Percentiles rank a stretch among this genome's conserved stretches.
phyloP scores from a whole-genome alignment of 805 yeast species.

The Sugiyamaella marilandica region DNA sequence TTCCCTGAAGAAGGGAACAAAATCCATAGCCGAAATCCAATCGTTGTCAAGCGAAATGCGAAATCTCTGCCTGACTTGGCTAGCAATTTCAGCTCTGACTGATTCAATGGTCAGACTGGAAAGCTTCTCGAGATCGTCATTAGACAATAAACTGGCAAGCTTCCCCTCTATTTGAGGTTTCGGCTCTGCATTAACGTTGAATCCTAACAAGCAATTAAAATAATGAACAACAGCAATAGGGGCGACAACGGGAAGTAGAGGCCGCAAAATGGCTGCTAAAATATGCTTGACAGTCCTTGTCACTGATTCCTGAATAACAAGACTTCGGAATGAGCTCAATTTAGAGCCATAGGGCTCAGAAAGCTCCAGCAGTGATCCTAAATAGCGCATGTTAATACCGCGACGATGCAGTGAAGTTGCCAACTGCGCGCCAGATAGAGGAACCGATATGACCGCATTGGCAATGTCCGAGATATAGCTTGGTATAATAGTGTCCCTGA shows the following conservation, averaged over 20 bases:
- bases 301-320: conserved; percentile 64
- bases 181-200: conserved; percentile 40
- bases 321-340: conserved; percentile 40
- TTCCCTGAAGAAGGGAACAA: conserved; percentile 56
- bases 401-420: conserved; percentile 61
- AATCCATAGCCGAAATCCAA: conserved; percentile 42
- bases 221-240: conserved; percentile 63
- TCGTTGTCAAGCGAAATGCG: conserved; percentile 50
- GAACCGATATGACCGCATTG: conserved; percentile 48
- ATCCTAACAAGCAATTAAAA: conserved; percentile 52
- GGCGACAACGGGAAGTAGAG: conserved; percentile 49
- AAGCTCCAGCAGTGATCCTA: conserved; percentile 50
- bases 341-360: conserved; percentile 32
- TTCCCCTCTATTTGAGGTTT: conserved; percentile 37
- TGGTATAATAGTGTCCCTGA: conserved; percentile 56
- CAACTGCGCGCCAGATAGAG: conserved; percentile 79
- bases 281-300: conserved; percentile 77
- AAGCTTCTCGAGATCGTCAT: conserved; percentile 37
- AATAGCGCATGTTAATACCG: conserved; percentile 87
- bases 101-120: conserved; percentile 42
- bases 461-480: conserved; percentile 54
- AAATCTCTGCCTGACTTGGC: conserved; percentile 58
- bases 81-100: conserved; percentile 42
- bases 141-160: conserved; percentile 33
- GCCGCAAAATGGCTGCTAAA: conserved; percentile 45